Base-by-base conservation (phyloP, 2,329 filamentous ascomycete species). In the Huntiella omanensis region DNA sequence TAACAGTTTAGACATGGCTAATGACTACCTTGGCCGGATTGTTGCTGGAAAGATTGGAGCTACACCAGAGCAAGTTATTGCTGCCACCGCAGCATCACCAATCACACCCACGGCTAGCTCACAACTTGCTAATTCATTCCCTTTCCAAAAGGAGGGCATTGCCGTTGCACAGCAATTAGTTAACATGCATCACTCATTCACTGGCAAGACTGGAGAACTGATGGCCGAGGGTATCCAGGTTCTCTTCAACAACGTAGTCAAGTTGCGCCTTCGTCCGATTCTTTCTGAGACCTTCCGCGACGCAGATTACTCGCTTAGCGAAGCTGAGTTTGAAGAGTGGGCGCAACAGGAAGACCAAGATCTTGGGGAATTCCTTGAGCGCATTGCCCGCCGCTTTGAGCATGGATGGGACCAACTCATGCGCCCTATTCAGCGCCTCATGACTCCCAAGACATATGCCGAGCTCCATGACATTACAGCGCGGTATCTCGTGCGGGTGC, bases 1-100 rank as follows among this genome's bases (percentile, higher is more conserved):
- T 61, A 98, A 98, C 69, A 95, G 88, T 58, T 75, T 98, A 19
- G 88, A 98, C 58, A 75, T 94, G 50, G 80, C 86, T 7, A 84
- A 84, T 51, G 85, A 95, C 57, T 98, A 98, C 61, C 73, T 95
- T 43, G 74, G 76, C 12, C 81, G 88, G 46, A 95, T 98, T 54
- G 79, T 96, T 39, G 70, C 72, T 32, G 71, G 76, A 33, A 76
- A 80, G 41, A 66, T 87, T 19, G 64, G 65, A 33, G 60, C 61
- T 12, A 55, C 65, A 1, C 58, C 62, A 4, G 62, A 64, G 1
- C 55, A 62, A 40, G 44, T 46, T 6, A 48, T 33, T 22, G 46
- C 46, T 5, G 7, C 34, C 16, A n/a, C 37, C n/a, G 19, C 48
- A 7, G 22, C 38, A 1, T 7, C 22, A 28, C 32, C 45, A 12